Percentiles rank a stretch among this genome's conserved stretches.
These are phyloP conservation scores for Annulohypoxylon truncatum DNA, from an alignment of 2,329 filamentous ascomycete species.

Conservation along the genomic window DNA sequence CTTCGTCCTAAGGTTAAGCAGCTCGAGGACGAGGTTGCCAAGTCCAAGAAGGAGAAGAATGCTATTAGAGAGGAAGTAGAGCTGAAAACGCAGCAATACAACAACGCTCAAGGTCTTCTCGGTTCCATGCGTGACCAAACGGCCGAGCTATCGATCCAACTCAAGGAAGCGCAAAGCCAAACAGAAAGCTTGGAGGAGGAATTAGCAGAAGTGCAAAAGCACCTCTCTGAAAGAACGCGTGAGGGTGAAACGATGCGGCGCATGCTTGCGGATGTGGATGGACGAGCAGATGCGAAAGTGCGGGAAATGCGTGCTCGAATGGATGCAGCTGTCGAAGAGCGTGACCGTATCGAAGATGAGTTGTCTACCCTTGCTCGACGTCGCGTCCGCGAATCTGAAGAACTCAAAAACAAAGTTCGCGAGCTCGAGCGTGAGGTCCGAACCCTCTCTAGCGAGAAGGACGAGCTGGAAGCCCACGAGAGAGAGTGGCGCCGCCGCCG, in stretches of 20 bases:
- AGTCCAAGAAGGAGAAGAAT: slow-evolving; percentile 74
- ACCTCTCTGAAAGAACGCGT: slow-evolving; percentile 87
- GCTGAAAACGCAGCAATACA: slow-evolving; percentile 86
- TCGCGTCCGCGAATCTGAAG: slow-evolving; percentile 85
- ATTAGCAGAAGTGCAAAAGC: slow-evolving; percentile 84
- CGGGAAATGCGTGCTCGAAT: slow-evolving; percentile 90
- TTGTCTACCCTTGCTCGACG: slow-evolving; percentile 80
- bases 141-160: slow-evolving; percentile 86
- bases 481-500: slow-evolving; percentile 78
- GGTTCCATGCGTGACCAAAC: slow-evolving; percentile 94
- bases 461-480: slow-evolving; percentile 79
- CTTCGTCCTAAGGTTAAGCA: slow-evolving; percentile 71
- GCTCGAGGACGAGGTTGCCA: slow-evolving; percentile 78
- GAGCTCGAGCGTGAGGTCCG: slow-evolving; percentile 84
- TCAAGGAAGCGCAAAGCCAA: slow-evolving; percentile 86
- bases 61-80: slow-evolving; percentile 81
- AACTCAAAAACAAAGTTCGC: slow-evolving; percentile 80
- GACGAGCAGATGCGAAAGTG: slow-evolving; percentile 81
- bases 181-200: slow-evolving; percentile 93
- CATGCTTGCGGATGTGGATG: slow-evolving; percentile 86
- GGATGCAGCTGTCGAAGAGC: slow-evolving; percentile 91
- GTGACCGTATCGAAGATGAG: slow-evolving; percentile 93
- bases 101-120: slow-evolving; percentile 85
- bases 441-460: slow-evolving; percentile 76
- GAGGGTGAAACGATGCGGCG: slow-evolving; percentile 96